phyloP scores from a whole-genome alignment of 2,329 filamentous ascomycete genomes.

The Venturia aucupariae region DNA sequence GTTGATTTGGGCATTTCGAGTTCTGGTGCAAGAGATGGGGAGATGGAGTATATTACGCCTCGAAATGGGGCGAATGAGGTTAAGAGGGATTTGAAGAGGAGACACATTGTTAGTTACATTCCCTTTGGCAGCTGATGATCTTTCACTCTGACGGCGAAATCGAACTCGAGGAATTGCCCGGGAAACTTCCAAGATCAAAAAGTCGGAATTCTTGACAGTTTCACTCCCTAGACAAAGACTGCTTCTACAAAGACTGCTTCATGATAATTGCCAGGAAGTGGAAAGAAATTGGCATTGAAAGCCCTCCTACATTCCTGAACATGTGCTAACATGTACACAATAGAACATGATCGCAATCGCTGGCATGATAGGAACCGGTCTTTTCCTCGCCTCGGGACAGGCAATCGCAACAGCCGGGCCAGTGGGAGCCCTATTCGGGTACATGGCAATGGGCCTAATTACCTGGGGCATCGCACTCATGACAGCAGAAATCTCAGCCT shows the following conservation, averaged over 20 bases:
- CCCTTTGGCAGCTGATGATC: too few species aligned
- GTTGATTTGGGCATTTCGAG: not conserved
- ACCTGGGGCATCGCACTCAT: conserved; percentile 63
- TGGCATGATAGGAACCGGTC: conserved; percentile 18
- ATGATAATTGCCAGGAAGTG: too few species aligned
- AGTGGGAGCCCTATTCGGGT: conserved; percentile 18
- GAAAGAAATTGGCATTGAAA: too few species aligned
- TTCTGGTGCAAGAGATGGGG: not conserved
- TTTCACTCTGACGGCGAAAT: too few species aligned
- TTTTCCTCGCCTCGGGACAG: conserved; percentile 34
- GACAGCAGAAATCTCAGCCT: conserved; percentile 63
- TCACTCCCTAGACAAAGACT: too few species aligned
- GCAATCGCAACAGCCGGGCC: conserved; percentile 32
- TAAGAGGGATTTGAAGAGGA: not conserved
- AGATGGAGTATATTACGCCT: not conserved
- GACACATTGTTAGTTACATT: not conserved
- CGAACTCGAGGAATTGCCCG: too few species aligned
- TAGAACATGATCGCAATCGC: conserved; percentile 46
- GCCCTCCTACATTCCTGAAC: not conserved
- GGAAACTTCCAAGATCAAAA: too few species aligned
- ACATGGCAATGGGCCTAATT: conserved; percentile 17
- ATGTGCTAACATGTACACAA: not conserved
- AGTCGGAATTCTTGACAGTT: too few species aligned
- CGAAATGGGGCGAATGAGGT: not conserved
- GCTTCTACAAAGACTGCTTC: too few species aligned